Base-by-base conservation (phyloP, 768 basidiomycete genomes). In the Sarcomyxa edulis region DNA sequence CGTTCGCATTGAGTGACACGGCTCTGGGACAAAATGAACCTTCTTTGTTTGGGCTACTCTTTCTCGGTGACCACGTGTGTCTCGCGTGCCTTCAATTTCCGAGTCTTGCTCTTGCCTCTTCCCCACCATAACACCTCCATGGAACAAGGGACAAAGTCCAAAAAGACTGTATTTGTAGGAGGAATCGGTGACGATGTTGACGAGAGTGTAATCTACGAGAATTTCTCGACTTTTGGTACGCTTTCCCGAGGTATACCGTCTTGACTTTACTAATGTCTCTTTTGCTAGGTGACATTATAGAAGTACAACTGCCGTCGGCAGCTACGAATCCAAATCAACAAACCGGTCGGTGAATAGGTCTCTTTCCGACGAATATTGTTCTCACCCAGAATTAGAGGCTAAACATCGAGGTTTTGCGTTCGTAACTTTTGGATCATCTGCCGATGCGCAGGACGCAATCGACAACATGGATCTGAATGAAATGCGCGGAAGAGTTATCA, bases 391-490 rank as follows among this genome's bases (percentile, higher is more conserved):
- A 21, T 40, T 46, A 85, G 85, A 84, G 45, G 61, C 63, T n/a
- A 90, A 86, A 64, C 89, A 91, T 58, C 81, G 92, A 31, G 95
- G 94, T 7, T 97, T 93, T 64, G 95, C 84, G 7, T 97, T 97
- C 55, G 77, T 97, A 33, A 93, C 92, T 2, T 98, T 78, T 56
- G 64, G 79, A 8, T 84, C 82, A 6, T 56, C 85, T 7, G 73
- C 75, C 16, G 91, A 95, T 60, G 93, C 95, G 4, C 85, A 89
- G 54, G 94, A 97, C 57, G 95, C 95, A 20, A 95, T 97, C 44
- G 95, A 98, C 69, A 98, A 98, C 65, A 97, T 93, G 89, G 93
- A 98, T 61, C 66, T 94, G 61, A 96, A 95, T 53, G 93, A 94
- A 56, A 68, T 88, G 42, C 72, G 67, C 35, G 90, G 81, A 35